Percentiles rank a stretch among this genome's conserved stretches.
phyloP scores from a whole-genome alignment of 192 early-diverging fungal genomes.

The Coemansia reversa region DNA sequence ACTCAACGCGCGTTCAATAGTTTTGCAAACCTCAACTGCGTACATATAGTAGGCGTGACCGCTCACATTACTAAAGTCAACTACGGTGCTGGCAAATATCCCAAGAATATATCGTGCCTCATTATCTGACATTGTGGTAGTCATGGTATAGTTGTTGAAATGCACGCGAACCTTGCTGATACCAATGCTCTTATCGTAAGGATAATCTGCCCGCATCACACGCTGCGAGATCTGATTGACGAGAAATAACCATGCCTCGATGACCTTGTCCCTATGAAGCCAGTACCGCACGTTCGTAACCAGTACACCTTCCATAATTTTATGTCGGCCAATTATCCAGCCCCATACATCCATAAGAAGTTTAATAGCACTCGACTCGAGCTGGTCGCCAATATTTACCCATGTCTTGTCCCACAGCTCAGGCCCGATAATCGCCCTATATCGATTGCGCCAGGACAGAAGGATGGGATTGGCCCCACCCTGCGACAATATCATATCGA shows the following conservation, averaged over 20 bases:
- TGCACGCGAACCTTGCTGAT: slow-evolving; percentile 19
- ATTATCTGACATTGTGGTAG: slow-evolving; percentile 5
- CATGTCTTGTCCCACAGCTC: slow-evolving; percentile 49
- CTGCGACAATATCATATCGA: slow-evolving; percentile 51
- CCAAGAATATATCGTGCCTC: slow-evolving; percentile 19
- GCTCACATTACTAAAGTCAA: slow-evolving; percentile 23
- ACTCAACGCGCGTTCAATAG: slow-evolving; percentile 17
- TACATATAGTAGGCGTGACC: slow-evolving; percentile 26
- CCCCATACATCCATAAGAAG: slow-evolving; percentile 45
- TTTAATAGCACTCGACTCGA: slow-evolving; percentile 40
- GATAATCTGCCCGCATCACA: slow-evolving; percentile 30
- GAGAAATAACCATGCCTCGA: slow-evolving; percentile 37
- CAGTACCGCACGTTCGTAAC: slow-evolving; percentile 28
- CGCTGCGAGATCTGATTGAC: slow-evolving; percentile 21
- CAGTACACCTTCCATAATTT: slow-evolving; percentile 1
- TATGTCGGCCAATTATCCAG: slow-evolving; percentile 15
- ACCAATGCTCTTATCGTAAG: slow-evolving; percentile 13
- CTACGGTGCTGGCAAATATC: slow-evolving; percentile 12
- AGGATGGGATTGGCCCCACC: slow-evolving; percentile 38
- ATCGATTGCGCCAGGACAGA: slow-evolving; percentile 21
- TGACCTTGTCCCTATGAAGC: slow-evolving; percentile 34
- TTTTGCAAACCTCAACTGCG: slow-evolving; percentile 19
- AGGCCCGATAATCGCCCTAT: slow-evolving; percentile 24
- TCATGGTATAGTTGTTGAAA: slow-evolving; percentile 29
- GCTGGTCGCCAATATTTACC: slow-evolving; percentile 46